These are phyloP conservation scores for Albizia julibrissin DNA, from an alignment of 306 rosid species.

Conservation along the genomic window DNA sequence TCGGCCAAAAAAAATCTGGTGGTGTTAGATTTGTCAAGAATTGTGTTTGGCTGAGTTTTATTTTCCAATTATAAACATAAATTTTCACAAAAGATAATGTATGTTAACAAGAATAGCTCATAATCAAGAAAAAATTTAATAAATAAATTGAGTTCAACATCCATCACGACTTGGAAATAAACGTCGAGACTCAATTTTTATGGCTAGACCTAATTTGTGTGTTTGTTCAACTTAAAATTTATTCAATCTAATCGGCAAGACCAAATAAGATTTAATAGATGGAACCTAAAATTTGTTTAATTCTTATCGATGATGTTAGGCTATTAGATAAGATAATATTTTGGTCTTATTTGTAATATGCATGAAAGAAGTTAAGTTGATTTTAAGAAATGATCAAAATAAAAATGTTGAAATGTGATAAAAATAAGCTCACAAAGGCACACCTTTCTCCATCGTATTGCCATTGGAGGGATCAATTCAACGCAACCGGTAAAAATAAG, in stretches of 20 bases:
- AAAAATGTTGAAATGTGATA: not conserved
- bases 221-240: not conserved
- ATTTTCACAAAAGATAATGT: not conserved
- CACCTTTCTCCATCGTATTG: too few relatives aligned
- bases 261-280: not conserved
- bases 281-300: not conserved
- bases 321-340: not conserved
- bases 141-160: not conserved
- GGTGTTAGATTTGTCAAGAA: not conserved
- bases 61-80: too few relatives aligned
- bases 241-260: not conserved
- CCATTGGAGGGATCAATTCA: not conserved
- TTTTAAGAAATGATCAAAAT: not conserved
- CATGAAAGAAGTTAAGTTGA: not conserved
- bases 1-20: too few relatives aligned
- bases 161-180: not conserved
- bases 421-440: not conserved
- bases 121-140: not conserved
- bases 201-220: not conserved
- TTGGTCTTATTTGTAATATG: not conserved
- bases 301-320: not conserved
- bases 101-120: not conserved
- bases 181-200: not conserved
- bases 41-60: not conserved
- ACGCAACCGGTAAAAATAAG: not conserved